Conservation (phyloP, 257 asterid genomes). For the Ophiorrhiza pumila region DNA sequence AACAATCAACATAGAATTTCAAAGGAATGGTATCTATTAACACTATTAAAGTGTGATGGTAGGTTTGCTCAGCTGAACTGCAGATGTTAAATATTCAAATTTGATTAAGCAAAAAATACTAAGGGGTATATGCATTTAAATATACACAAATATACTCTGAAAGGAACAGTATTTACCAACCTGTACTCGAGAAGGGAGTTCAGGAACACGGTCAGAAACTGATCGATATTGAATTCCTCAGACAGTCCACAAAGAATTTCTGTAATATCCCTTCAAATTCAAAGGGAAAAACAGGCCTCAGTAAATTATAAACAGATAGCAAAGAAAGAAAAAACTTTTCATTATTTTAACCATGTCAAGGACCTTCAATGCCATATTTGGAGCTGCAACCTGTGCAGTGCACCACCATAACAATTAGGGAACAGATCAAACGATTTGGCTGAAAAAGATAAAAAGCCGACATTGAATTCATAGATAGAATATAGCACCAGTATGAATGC, state of each 20-base stretch:
- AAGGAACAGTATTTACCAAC: conserved; percentile 35
- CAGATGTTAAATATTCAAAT: conserved; percentile 20
- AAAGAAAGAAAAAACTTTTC: too few species aligned
- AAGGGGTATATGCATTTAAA: background rate
- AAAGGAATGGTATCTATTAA: conserved; percentile 57
- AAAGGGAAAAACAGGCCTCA: conserved; percentile 11
- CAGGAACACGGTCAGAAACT: conserved; percentile 58
- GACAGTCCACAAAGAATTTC: conserved; percentile 53
- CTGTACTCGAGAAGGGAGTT: conserved; percentile 79
- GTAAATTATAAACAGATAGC: background rate
- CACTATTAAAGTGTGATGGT: conserved; percentile 41
- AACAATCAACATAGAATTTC: conserved; percentile 39
- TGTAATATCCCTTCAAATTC: conserved; percentile 58
- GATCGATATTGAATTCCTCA: conserved; percentile 72
- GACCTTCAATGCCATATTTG: conserved; percentile 83
- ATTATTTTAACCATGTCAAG: conserved; percentile 59
- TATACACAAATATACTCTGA: background rate
- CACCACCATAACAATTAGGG: background rate
- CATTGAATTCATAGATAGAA: background rate
- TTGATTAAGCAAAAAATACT: background rate
- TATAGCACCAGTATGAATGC: background rate
- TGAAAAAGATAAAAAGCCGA: background rate
- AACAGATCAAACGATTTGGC: background rate
- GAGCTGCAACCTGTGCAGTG: conserved; percentile 73
- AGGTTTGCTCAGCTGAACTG: conserved; percentile 61